Base-by-base conservation (phyloP, 1,284 basidiomycete genomes). In the Cutaneotrichosporon sp. region DNA sequence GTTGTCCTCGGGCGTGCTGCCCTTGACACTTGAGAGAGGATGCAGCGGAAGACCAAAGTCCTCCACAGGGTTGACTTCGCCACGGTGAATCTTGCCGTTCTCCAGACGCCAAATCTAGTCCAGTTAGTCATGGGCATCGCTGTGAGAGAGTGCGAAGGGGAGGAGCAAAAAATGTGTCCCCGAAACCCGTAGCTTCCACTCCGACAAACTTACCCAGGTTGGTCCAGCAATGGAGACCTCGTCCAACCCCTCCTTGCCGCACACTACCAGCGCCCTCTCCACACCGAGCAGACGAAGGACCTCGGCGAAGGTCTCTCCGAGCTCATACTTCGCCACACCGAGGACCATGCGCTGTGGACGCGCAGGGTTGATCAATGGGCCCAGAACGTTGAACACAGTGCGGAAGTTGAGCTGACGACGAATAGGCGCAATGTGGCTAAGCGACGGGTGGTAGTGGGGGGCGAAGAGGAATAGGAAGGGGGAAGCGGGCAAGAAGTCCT, bases 371-470 rank as follows among this genome's bases (percentile, higher is more conserved):
- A 97, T 87, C 37, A 97, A 80, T 0, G 94, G 94, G 0, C 96
- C 94, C 35, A 97, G 81, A 54, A 96, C 79, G 76, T 98, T 98
- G 82, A 97, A 97, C 78, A 98, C 85, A 3, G 94, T 97, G 24
- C 93, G 88, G 79, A 97, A 97, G 53, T 92, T 91, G 48, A 98
- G 83, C 0, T 83, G 77, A 64, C 87, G 86, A 49, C 94, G 86
- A 65, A 88, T 84, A 0, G 93, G 91, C 0, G 87, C 89, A 61
- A 98, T 80, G 58, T 83, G 80, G 1, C 87, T 88, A 34, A 97
- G 80, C 0, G 88, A 76, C 1, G 93, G 92, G 74, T 98, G 92
- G 76, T 91, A 97, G 66, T 93, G 86, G 1, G 91, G 88, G 0
- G 90, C 92, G 59, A 94, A 86, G 71, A 98, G 85, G 80, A 97